These are phyloP conservation scores for Zostera marina DNA, from an alignment of 116 monocot species.

Conservation along the genomic window DNA sequence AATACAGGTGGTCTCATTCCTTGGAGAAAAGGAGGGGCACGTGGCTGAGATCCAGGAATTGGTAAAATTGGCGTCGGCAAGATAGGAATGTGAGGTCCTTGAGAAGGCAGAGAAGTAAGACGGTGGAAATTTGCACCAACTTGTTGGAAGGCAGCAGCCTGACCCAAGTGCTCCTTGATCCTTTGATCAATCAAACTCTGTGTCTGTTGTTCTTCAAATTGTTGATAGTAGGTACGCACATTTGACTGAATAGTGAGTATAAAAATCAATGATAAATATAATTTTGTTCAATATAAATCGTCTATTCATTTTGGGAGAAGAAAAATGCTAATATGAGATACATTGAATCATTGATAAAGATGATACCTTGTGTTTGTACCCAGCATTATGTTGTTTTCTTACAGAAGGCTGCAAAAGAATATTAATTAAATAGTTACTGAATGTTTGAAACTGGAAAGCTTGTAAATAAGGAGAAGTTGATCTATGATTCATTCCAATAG, in stretches of 20 bases:
- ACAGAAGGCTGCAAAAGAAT: slow-evolving; percentile 51
- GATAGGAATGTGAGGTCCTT: slow-evolving; percentile 50
- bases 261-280: not conserved
- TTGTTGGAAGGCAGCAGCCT: slow-evolving; percentile 69
- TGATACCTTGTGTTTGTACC: slow-evolving; percentile 89
- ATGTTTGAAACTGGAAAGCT: no score
- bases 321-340: not conserved
- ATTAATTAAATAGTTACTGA: not conserved
- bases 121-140: slow-evolving; percentile 78
- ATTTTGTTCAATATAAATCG: not conserved
- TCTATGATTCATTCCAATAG: no score
- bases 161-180: slow-evolving; percentile 94
- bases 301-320: not conserved
- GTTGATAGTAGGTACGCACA: slow-evolving; percentile 89
- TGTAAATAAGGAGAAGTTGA: no score
- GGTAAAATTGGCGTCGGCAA: slow-evolving; percentile 53
- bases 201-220: slow-evolving; percentile 95
- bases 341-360: not conserved
- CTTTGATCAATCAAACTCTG: slow-evolving; percentile 95
- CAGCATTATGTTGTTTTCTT: slow-evolving; percentile 73
- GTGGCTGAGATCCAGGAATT: slow-evolving; percentile 16
- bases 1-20: slow-evolving; percentile 62
- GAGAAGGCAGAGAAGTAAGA: slow-evolving; percentile 43
- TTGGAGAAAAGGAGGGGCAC: slow-evolving; percentile 9
- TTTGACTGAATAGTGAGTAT: slow-evolving; percentile 44